Conservation (phyloP, 169 alveolate species). For the Babesia bigemina region DNA sequence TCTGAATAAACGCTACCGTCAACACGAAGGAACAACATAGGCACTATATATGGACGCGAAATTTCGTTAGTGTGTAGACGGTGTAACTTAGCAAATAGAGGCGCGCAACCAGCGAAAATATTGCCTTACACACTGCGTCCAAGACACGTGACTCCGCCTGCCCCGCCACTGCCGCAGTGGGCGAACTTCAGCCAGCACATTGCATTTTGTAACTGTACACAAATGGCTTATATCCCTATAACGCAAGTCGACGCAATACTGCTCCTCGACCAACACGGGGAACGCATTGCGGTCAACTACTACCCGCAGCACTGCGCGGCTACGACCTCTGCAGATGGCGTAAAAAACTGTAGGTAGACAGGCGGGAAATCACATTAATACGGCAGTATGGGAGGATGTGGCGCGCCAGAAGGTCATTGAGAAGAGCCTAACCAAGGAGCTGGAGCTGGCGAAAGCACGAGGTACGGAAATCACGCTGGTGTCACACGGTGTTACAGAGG, state of each 20-base stretch:
- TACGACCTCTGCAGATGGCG: not conserved
- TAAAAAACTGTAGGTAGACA: slow-evolving; percentile 12
- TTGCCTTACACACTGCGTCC: not conserved
- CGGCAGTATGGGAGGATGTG: slow-evolving; percentile 35
- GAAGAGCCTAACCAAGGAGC: slow-evolving; percentile 11
- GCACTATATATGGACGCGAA: not conserved
- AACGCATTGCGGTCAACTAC: slow-evolving; percentile 76
- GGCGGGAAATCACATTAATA: not conserved
- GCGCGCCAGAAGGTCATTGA: slow-evolving; percentile 40
- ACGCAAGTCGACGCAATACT: slow-evolving; percentile 76
- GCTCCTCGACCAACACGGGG: slow-evolving; percentile 69
- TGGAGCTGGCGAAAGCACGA: slow-evolving; percentile 29
- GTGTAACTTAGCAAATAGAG: too few species aligned
- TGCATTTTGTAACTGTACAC: not conserved
- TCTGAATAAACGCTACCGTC: not conserved
- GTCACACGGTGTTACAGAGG: slow-evolving; percentile 37
- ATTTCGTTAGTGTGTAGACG: too few species aligned
- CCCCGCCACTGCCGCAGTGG: not conserved
- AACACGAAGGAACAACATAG: not conserved
- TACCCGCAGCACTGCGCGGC: slow-evolving; percentile 53
- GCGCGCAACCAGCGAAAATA: too few species aligned
- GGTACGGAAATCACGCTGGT: slow-evolving; percentile 37
- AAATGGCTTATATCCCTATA: slow-evolving; percentile 69
- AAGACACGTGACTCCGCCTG: not conserved
- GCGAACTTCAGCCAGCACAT: too few species aligned